A percentile compares a stretch with the other conserved stretches of the same genome.
These are phyloP conservation scores for Candida fluviatilis DNA, from an alignment of 805 yeast genomes.

Conservation along the genomic window DNA sequence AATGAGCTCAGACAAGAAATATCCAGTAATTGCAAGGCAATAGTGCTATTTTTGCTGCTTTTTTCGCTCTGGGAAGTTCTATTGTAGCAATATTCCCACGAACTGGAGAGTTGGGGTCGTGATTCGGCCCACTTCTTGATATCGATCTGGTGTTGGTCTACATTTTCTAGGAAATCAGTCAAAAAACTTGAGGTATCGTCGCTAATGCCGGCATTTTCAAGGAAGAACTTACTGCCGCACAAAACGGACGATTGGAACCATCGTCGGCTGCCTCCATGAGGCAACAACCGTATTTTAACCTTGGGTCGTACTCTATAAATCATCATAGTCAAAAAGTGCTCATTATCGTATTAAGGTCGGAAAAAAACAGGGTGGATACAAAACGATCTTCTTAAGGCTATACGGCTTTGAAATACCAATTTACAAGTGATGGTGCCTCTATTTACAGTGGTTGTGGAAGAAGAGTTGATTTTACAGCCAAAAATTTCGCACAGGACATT, in stretches of 20 bases:
- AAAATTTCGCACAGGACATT: too few species aligned
- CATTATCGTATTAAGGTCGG: background rate
- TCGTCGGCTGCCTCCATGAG: background rate
- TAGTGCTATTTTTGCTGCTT: too few species aligned
- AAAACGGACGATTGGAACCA: background rate
- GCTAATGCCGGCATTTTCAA: background rate
- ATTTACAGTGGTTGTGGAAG: background rate
- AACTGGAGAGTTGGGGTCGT: slow-evolving; percentile 5
- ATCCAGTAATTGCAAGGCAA: too few species aligned
- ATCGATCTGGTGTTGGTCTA: slow-evolving; percentile 7
- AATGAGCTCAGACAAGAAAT: too few species aligned
- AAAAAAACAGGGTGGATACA: too few species aligned
- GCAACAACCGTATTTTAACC: slow-evolving; percentile 2
- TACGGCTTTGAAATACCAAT: background rate
- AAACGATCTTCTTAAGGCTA: too few species aligned
- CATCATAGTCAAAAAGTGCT: background rate
- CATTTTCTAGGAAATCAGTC: slow-evolving; percentile 5
- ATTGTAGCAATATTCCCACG: slow-evolving; percentile 7
- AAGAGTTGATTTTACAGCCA: too few species aligned
- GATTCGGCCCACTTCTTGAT: slow-evolving; percentile 6
- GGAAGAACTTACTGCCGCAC: background rate
- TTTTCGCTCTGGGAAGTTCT: too few species aligned
- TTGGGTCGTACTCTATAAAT: slow-evolving; percentile 4
- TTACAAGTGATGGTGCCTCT: background rate
- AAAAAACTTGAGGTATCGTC: background rate